Percentiles rank a stretch among this genome's conserved stretches.
These are phyloP conservation scores for Rhizopus delemar DNA, from an alignment of 371 early-diverging fungal species.

Conservation along the genomic window DNA sequence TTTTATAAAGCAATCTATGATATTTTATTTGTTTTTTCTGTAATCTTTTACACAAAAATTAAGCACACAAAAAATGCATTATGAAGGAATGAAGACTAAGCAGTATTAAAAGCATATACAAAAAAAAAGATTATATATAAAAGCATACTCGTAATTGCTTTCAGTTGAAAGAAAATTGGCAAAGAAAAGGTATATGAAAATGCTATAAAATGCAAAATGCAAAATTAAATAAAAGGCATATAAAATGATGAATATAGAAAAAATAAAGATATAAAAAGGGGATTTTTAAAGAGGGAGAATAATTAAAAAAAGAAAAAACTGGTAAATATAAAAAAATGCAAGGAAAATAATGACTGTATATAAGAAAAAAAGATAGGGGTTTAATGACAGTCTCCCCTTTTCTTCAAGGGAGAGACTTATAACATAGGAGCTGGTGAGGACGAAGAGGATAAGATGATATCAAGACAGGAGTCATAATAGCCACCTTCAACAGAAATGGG, in stretches of 20 bases:
- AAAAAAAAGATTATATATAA: background rate
- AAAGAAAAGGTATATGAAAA: background rate
- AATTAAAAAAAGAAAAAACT: too few relatives aligned
- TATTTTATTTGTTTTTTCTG: too few relatives aligned
- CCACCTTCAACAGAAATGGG: constrained; percentile 24
- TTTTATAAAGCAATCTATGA: too few relatives aligned
- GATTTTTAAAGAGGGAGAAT: background rate
- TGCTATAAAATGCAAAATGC: background rate
- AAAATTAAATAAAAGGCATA: too few relatives aligned
- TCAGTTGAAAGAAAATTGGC: background rate
- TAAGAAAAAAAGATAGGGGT: background rate
- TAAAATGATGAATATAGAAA: background rate
- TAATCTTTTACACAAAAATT: background rate
- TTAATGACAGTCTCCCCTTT: background rate
- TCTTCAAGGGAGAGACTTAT: background rate
- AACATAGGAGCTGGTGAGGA: constrained; percentile 6
- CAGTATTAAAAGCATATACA: constrained; percentile 4
- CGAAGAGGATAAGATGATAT: constrained; percentile 19
- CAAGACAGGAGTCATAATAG: constrained; percentile 27
- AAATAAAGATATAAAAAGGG: background rate
- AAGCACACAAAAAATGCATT: background rate
- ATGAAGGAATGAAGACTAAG: background rate
- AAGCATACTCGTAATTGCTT: too few relatives aligned
- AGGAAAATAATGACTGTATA: background rate
- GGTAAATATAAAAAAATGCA: background rate